A percentile compares a stretch with the other conserved stretches of the same genome.
phyloP scores from a whole-genome alignment of 257 asterid species.

The Avicennia marina region DNA sequence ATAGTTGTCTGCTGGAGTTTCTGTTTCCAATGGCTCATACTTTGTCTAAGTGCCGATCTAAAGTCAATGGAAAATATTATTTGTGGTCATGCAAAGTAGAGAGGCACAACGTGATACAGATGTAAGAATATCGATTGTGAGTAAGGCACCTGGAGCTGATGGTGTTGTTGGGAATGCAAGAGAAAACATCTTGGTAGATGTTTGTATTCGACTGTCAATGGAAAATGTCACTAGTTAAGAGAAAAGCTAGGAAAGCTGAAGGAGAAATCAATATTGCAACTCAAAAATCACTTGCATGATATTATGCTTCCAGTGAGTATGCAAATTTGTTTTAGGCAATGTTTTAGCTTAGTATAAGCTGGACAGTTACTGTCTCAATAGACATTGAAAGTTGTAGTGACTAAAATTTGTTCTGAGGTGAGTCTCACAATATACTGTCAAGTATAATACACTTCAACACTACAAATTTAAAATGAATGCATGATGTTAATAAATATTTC shows the following conservation, averaged over 20 bases:
- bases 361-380: no score
- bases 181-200: constrained; percentile 76
- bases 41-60: constrained; percentile 80
- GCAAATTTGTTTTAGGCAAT: no score
- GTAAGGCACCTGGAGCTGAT: constrained; percentile 68
- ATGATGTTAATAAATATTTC: constrained; percentile 3
- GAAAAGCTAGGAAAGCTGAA: background rate
- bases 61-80: constrained; percentile 14
- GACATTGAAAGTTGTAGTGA: no score
- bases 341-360: no score
- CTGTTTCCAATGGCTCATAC: constrained; percentile 68
- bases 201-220: constrained; percentile 60
- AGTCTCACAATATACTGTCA: no score
- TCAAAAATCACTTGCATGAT: background rate
- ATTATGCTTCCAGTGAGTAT: background rate
- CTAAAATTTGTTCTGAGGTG: no score
- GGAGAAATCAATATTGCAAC: constrained; percentile 3
- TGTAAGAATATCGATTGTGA: background rate
- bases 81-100: no score
- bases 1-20: constrained; percentile 73
- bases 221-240: background rate
- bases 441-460: no score
- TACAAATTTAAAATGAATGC: no score
- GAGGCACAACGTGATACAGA: background rate
- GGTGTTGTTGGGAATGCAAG: constrained; percentile 83